Evolutionary conservation across 176 grass and related monocot species (phyloP), one percentile per base, ranked within the genome.

Genomic region (Avena sativa): DNA sequence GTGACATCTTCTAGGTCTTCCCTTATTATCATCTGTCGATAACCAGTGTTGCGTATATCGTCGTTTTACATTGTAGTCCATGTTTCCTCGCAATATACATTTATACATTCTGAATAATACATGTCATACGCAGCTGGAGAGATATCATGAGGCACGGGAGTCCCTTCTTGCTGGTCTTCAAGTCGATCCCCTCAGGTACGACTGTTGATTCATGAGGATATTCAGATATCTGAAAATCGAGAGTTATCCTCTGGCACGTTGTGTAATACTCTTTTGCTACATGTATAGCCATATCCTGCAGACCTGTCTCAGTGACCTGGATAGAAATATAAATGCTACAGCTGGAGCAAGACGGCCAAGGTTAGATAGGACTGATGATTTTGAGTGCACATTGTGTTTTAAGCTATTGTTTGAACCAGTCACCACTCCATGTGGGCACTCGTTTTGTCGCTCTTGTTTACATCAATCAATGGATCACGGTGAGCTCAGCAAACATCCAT

Each of bases 381-480:
- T 99, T 64, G 91, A 99, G 78, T 99, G 97, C 84, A 99, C 92
- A 64, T 86, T 94, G 66, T 99, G 97, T 84, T 92, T 99, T 43
- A 99, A 99, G 77, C 87, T 99, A 86, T 82, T 99, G 82, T 94
- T 93, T 88, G 91, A 99, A 94, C 97, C 97, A 64, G 97, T 99
- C 56, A 99, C 97, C 85, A 99, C 97, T 70, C 97, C 97, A 78
- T 99, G 97, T 93, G 97, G 97, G 32, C 97, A 99, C 88, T 96
- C 97, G n/a, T 96, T 99, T 86, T 99, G 97, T 83, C 90, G 97
- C 48, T 88, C 89, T 77, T 99, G 97, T 83, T 81, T 96, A 63
- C 92, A 94, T 91, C 97, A 99, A 78, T 91, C 97, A 80, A 96
- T 96, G 97, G 97, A 99, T 86, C 97, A 99, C 80, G 87, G 97